These are phyloP conservation scores for Brettanomyces custersianus DNA, from an alignment of 805 yeast genomes.

Conservation along the genomic window DNA sequence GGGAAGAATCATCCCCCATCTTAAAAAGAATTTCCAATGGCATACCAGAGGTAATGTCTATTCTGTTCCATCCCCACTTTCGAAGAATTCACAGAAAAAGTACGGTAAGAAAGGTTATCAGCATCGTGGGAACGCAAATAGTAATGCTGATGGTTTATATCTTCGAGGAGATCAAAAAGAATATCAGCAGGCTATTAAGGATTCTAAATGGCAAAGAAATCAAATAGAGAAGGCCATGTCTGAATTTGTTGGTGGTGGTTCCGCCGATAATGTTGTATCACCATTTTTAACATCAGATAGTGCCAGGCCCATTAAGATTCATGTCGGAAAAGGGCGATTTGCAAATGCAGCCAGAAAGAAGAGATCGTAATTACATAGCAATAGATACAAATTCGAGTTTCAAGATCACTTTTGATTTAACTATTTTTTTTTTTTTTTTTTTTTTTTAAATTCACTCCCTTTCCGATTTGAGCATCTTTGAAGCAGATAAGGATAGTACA, in stretches of 20 bases:
- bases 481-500: too few relatives aligned
- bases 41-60: conserved; percentile 76
- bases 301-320: conserved; percentile 50
- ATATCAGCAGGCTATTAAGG: conserved; percentile 77
- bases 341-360: conserved; percentile 56
- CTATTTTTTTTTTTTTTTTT: too few relatives aligned
- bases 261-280: conserved; percentile 76
- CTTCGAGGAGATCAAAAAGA: conserved; percentile 93
- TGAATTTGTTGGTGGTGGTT: conserved; percentile 92
- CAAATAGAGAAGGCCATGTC: conserved; percentile 78
- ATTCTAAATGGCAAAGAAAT: conserved; percentile 79
- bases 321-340: conserved; percentile 77
- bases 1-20: conserved; percentile 80
- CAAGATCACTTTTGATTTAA: too few relatives aligned
- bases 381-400: background rate
- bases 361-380: conserved; percentile 11
- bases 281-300: conserved; percentile 73
- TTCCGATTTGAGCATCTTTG: too few relatives aligned
- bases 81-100: conserved; percentile 61
- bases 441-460: too few relatives aligned
- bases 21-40: conserved; percentile 92
- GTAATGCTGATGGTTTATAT: conserved; percentile 44
- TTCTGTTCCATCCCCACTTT: conserved; percentile 79
- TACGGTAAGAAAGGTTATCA: conserved; percentile 76
- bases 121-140: conserved; percentile 52